Evolutionary conservation across 345 rosid genomes (phyloP).

Genomic region (Brassica incana): DNA sequence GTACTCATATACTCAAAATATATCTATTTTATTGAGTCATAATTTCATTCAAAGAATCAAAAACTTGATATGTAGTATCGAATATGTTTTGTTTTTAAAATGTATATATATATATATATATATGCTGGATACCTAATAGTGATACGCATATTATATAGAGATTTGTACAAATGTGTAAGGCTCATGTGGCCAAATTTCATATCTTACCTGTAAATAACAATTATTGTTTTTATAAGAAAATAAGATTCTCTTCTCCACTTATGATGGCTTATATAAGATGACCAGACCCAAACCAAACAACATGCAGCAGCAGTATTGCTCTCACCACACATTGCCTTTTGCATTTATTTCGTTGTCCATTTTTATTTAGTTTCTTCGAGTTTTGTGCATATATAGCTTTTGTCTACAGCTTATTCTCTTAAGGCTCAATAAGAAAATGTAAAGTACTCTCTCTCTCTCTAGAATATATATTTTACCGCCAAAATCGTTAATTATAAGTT

Average conservation of each 20-base stretch:
- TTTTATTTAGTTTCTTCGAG: background rate
- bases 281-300: background rate
- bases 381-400: background rate
- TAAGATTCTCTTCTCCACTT: conserved; percentile 34
- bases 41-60: background rate
- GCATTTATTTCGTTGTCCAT: conserved; percentile 9
- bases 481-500: background rate
- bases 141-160: background rate
- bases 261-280: conserved; percentile 39
- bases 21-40: background rate
- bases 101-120: background rate
- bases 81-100: background rate
- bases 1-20: background rate
- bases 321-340: conserved; percentile 22
- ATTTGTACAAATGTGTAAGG: background rate
- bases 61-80: background rate
- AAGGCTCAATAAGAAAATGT: conserved; percentile 19
- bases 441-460: background rate
- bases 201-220: conserved; percentile 20
- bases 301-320: conserved; percentile 42
- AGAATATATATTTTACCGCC: conserved; percentile 28
- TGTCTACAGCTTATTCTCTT: background rate
- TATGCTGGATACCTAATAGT: background rate
- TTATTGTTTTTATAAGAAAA: background rate
- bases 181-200: conserved; percentile 7